Evolutionary conservation across 768 basidiomycete genomes (phyloP).

Genomic region (Fibroporia radiculosa): DNA sequence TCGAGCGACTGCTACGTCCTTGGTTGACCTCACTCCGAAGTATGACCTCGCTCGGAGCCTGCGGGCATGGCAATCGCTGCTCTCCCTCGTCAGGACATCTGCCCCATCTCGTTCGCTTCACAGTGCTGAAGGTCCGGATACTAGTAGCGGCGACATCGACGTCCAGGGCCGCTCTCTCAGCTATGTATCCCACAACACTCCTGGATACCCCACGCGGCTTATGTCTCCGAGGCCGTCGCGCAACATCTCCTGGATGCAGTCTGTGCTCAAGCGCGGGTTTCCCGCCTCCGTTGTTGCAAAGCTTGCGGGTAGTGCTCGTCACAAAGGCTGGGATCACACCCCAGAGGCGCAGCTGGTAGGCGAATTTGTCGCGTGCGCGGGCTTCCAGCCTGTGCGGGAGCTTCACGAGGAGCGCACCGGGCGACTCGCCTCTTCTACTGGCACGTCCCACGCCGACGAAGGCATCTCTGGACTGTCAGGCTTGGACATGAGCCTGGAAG

Average conservation of each 20-base stretch:
- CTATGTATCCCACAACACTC: not conserved
- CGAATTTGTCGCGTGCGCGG: constrained; percentile 34
- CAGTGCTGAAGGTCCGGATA: not conserved
- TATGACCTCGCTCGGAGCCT: not conserved
- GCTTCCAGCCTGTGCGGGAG: constrained; percentile 26
- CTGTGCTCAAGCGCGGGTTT: constrained; percentile 19
- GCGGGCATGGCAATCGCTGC: not conserved
- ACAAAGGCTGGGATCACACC: constrained; percentile 8
- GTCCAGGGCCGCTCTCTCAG: not conserved
- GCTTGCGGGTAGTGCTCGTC: constrained; percentile 18
- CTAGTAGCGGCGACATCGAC: not conserved
- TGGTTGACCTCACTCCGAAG: constrained; percentile 4
- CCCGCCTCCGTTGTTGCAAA: constrained; percentile 20
- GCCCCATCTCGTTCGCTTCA: not conserved
- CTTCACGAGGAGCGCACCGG: constrained; percentile 1
- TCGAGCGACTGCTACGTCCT: not conserved
- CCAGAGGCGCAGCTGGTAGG: constrained; percentile 29
- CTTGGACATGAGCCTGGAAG: constrained; percentile 7
- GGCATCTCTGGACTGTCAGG: not conserved
- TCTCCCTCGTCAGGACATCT: not conserved
- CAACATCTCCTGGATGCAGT: constrained; percentile 28
- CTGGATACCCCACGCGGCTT: too few species aligned
- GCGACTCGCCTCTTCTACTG: not conserved
- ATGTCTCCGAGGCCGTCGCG: constrained; percentile 8
- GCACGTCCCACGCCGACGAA: too few species aligned